phyloP scores from a whole-genome alignment of 2,329 filamentous ascomycete species.

The Diplodia intermedia region DNA sequence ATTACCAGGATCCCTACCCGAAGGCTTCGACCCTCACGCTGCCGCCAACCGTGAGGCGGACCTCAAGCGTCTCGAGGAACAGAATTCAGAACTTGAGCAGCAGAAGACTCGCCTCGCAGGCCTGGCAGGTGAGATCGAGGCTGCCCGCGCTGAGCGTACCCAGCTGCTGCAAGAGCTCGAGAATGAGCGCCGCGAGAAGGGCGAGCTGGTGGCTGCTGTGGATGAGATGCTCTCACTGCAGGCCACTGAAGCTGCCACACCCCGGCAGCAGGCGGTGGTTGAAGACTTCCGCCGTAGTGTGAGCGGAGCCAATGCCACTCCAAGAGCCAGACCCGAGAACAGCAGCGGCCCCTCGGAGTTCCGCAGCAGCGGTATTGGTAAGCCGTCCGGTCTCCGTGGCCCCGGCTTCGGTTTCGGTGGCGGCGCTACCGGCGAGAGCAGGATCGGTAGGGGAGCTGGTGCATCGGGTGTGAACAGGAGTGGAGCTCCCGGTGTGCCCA shows the following conservation, averaged over 20 bases:
- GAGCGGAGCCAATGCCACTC: conserved; percentile 34
- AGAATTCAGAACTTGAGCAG: conserved; percentile 71
- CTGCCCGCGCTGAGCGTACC: conserved; percentile 73
- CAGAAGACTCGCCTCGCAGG: conserved; percentile 77
- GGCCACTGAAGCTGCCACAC: conserved; percentile 49
- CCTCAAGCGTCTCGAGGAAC: conserved; percentile 63
- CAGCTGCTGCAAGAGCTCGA: conserved; percentile 71
- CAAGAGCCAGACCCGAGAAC: conserved; percentile 29
- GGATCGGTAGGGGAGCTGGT: conserved; percentile 40
- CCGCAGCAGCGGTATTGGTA: conserved; percentile 41
- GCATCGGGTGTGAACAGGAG: conserved; percentile 31
- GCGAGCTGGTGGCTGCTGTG: conserved; percentile 78
- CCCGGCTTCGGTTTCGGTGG: conserved; percentile 56
- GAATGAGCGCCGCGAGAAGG: conserved; percentile 80
- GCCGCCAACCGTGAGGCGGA: conserved; percentile 46
- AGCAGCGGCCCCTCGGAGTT: neutral
- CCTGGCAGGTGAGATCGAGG: conserved; percentile 73
- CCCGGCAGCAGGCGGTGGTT: conserved; percentile 10
- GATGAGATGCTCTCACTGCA: conserved; percentile 83
- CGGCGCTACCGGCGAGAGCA: conserved; percentile 2
- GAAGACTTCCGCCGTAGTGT: conserved; percentile 62
- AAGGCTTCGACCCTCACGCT: conserved; percentile 12
- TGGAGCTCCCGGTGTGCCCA: conserved; percentile 41
- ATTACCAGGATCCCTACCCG: conserved; percentile 53
- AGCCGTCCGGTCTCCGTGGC: conserved; percentile 66